Percentiles rank a stretch among this genome's conserved stretches.
These are phyloP conservation scores for Pinus taeda DNA, from an alignment of 75 land plant genomes.

Conservation along the genomic window DNA sequence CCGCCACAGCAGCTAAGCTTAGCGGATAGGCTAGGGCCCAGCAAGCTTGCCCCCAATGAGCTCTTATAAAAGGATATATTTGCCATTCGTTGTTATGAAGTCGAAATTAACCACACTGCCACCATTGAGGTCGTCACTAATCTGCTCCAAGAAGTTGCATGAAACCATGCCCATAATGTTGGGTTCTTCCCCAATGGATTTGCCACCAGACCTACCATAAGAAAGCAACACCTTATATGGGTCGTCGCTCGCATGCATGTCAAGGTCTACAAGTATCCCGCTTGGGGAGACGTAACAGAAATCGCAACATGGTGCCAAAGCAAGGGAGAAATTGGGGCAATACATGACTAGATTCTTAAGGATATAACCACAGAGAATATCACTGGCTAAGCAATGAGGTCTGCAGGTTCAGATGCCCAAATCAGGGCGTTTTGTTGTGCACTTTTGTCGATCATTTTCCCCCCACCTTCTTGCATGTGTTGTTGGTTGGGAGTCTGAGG, in stretches of 20 bases:
- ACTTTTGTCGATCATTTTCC: too few species aligned
- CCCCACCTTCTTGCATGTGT: too few species aligned
- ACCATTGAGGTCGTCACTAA: too few species aligned
- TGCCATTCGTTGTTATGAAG: too few species aligned
- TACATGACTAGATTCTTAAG: constrained; percentile 86
- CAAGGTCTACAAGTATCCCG: constrained; percentile 81
- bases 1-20: too few species aligned
- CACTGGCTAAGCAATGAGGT: constrained; percentile 86
- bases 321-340: constrained; percentile 78
- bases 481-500: too few species aligned
- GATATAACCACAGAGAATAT: constrained; percentile 56
- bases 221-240: constrained; percentile 86
- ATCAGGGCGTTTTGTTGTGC: too few species aligned
- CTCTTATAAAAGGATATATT: too few species aligned
- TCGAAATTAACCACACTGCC: too few species aligned
- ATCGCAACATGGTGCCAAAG: constrained; percentile 93
- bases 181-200: constrained; percentile 93
- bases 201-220: constrained; percentile 84
- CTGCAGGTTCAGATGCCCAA: too few species aligned
- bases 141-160: constrained; percentile 72
- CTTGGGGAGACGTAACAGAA: constrained; percentile 81
- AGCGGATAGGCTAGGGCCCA: too few species aligned
- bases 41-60: too few species aligned
- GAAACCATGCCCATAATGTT: constrained; percentile 91
- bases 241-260: constrained; percentile 96